Evolutionary conservation across 2,329 filamentous ascomycete genomes (phyloP), one percentile per base, ranked within the genome.

Genomic region (Stagonosporopsis tanaceti): DNA sequence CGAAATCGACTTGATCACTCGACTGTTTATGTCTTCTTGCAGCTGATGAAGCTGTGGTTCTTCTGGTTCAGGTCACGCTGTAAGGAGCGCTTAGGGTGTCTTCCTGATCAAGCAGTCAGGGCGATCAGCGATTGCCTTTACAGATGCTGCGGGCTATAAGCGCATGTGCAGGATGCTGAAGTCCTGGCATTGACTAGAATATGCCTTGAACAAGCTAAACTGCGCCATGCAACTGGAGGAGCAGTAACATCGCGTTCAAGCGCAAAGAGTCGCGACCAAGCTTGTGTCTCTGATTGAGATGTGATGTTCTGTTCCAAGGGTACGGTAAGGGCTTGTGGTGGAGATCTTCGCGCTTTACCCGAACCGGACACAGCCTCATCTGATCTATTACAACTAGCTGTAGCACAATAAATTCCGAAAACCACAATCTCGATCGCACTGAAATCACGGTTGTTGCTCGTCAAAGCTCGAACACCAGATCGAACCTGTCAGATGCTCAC

Each of bases 121-220:
- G 59, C 50, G 61, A 61, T 53, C 53, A 57, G 55, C 61, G 56
- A 55, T 54, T 34, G 60, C 50, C 53, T 42, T 52, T 57, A 47
- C 54, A 25, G 52, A 50, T 45, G 47, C 53, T 55, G 25, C 60
- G 58, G 17, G 37, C 62, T 14, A 8, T 12, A 3, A 17, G 17
- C 32, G 12, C 17, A 15, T 24, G 14, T 38, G 30, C 17, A 11
- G 4, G 15, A 8, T 30, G 14, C 35, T 22, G 41, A 15, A 42
- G 8, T 8, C 9, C 17, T 39, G 4, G 30, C 15, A 12, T 27
- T 6, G 6, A 8, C 2, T 12, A 11, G 14, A 20, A 24, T 11
- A 9, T 15, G 4, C 17, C 30, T 7, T 9, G n/a, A 20, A 11
- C 11, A 32, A 12, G 2, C n/a, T 20, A 22, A n/a, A n/a, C n/a